These are phyloP conservation scores for Aphanocladium album DNA, from an alignment of 2,329 filamentous ascomycete species.

Conservation along the genomic window DNA sequence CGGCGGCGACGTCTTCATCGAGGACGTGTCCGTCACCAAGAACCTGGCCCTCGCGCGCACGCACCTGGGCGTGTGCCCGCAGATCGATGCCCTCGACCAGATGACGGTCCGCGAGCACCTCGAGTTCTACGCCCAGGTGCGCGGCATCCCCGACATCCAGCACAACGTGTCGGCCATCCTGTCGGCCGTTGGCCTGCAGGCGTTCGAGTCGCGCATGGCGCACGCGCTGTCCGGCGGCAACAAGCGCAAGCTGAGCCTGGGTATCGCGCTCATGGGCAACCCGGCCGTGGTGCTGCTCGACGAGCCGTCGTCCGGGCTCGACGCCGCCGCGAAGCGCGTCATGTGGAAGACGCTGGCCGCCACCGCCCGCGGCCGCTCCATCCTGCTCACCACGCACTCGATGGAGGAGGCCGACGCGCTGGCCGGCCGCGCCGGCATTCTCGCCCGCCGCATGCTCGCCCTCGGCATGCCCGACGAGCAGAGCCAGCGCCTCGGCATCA, in stretches of 20 bases:
- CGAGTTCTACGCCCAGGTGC: conserved; percentile 77
- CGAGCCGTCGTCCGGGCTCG: conserved; percentile 83
- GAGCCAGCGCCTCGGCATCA: conserved; percentile 66
- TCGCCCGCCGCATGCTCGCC: conserved; percentile 81
- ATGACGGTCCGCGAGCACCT: conserved; percentile 89
- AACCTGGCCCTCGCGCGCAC: conserved; percentile 67
- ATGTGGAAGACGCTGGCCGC: conserved; percentile 85
- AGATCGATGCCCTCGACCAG: conserved; percentile 80
- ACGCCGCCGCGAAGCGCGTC: conserved; percentile 82
- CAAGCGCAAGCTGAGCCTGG: conserved; percentile 85
- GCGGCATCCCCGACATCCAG: conserved; percentile 69
- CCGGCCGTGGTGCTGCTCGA: conserved; percentile 82
- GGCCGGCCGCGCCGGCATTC: conserved; percentile 76
- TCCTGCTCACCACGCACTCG: conserved; percentile 85
- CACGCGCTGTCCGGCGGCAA: conserved; percentile 81
- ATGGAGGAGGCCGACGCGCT: conserved; percentile 96
- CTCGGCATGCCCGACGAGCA: conserved; percentile 71
- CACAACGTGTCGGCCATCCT: conserved; percentile 76
- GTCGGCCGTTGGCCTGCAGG: conserved; percentile 70
- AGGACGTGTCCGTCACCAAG: conserved; percentile 68
- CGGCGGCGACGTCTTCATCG: conserved; percentile 76
- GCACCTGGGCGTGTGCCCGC: conserved; percentile 86
- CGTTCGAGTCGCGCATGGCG: conserved; percentile 70
- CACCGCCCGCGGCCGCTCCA: conserved; percentile 69
- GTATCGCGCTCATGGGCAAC: conserved; percentile 89